Evolutionary conservation across 129 eudicot species (phyloP).

Genomic region (Daucus carota): DH1_v3.0 NC_030385.2:3819501-3820000

Average conservation of each 20-base stretch:
- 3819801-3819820: slow-evolving; percentile 17
- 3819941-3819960: slow-evolving; percentile 15
- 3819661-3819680: slow-evolving; percentile 24
- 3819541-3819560: slow-evolving; percentile 3
- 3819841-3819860: background rate
- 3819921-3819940: background rate
- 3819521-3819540: slow-evolving; percentile 33
- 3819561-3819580: slow-evolving; percentile 11
- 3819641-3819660: slow-evolving; percentile 7
- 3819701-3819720: slow-evolving; percentile 22
- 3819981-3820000: slow-evolving; percentile 20
- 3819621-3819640: slow-evolving; percentile 2
- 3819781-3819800: slow-evolving; percentile 26
- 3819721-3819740: slow-evolving; percentile 35
- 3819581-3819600: slow-evolving; percentile 23
- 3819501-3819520: slow-evolving; percentile 35
- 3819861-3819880: background rate
- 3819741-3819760: slow-evolving; percentile 51
- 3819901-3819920: slow-evolving; percentile 9
- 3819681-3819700: slow-evolving; percentile 52
- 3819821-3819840: background rate
- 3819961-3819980: slow-evolving; percentile 26
- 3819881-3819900: background rate
- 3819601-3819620: background rate
- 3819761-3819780: slow-evolving; percentile 24